Conservation (phyloP, 768 basidiomycete genomes). For the Lactarius quietus region DNA sequence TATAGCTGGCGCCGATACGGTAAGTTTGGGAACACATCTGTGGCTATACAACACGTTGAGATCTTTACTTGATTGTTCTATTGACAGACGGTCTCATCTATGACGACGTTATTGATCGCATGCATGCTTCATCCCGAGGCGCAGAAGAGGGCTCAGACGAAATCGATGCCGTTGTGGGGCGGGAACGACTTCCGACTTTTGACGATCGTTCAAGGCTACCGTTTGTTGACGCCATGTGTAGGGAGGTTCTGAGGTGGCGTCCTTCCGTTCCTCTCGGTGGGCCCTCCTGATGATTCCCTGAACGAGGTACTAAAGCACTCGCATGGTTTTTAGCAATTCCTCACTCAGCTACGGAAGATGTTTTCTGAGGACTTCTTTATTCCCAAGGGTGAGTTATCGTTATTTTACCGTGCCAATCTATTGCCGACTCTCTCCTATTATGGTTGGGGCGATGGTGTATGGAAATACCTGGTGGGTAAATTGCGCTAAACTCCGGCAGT, state of each 20-base stretch:
- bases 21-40: background rate
- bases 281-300: background rate
- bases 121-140: background rate
- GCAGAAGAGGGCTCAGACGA: conserved; percentile 6
- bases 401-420: no score
- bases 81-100: background rate
- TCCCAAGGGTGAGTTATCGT: conserved; percentile 11
- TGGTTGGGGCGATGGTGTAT: no score
- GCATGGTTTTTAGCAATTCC: background rate
- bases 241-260: background rate
- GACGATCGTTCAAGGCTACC: conserved; percentile 8
- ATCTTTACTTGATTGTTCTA: background rate
- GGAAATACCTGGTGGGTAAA: no score
- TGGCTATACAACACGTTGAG: no score
- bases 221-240: background rate
- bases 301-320: background rate
- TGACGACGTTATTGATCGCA: no score
- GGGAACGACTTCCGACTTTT: conserved; percentile 3
- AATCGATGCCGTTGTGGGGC: conserved; percentile 6
- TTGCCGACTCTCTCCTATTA: no score
- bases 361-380: conserved; percentile 10
- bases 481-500: no score
- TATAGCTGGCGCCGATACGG: background rate
- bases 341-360: conserved; percentile 2
- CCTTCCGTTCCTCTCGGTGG: background rate